Base-by-base conservation (phyloP, 495 filamentous ascomycete species). In the Sporormia fimetaria region DNA sequence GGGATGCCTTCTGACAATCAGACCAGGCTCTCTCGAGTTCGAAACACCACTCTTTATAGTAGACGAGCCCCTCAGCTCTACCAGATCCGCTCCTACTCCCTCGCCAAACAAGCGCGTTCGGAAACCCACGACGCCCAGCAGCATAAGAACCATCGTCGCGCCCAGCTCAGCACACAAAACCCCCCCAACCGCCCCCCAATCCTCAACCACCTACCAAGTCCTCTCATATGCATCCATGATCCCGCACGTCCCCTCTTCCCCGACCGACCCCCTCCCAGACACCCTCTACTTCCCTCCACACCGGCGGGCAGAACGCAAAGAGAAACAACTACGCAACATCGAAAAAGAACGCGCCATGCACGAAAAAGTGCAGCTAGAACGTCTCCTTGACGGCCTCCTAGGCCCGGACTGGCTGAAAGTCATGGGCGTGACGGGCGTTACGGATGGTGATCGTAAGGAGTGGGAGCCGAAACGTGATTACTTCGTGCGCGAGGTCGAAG, bases 331-430 rank as follows among this genome's bases (percentile, higher is more conserved):
- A 14, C 80, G 90, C 22, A 96, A 96, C 55, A 81, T 88, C 26
- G 92, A 96, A 57, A 85, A 81, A 54, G 86, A 90, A 46, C 75
- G 81, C 1, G 85, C 88, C 2, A 82, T 88, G 62, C 87, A 95
- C 67, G 86, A 96, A 55, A 83, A 86, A 49, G 77, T 85, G 37
- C 80, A 87, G 51, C 73, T 95, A 25, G 82, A 90, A 37, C 73
- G 87, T 6, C 67, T 94, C 25, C 71, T 95, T 25, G 85, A 90
- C 32, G 85, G 84, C 26, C 70, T 99, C 3, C 78, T 81, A 55
- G 77, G 87, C n/a, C 80, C 76, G 25, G 90, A 95, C 56, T 99
- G 90, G 90, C 66, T 95, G 40, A 80, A 83, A 39, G 70, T 83
- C 2, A 88, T 99, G 78, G 90, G 90, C n/a, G 78, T 96, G 30